Percentiles rank a stretch among this genome's conserved stretches.
Conservation (phyloP, 768 basidiomycete genomes). For the Suillus placidus region DNA sequence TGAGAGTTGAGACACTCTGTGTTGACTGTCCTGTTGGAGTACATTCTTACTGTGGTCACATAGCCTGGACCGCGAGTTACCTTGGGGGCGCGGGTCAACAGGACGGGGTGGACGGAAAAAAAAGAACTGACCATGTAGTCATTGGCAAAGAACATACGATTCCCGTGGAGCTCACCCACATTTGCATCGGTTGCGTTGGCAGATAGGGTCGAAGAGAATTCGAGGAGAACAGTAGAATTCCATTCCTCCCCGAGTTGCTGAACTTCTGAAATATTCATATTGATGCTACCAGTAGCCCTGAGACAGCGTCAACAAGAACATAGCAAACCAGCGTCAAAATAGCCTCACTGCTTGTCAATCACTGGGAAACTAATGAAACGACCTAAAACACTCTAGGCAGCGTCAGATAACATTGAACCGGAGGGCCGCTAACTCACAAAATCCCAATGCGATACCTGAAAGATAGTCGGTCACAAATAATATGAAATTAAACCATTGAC, state of each 20-base stretch:
- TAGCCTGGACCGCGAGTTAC: slow-evolving; percentile 64
- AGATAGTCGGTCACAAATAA: background rate
- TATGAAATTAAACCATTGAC: background rate
- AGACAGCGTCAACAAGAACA: slow-evolving; percentile 16
- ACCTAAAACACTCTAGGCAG: slow-evolving; percentile 57
- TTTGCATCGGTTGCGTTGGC: slow-evolving; percentile 48
- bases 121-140: slow-evolving; percentile 62
- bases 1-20: slow-evolving; percentile 68
- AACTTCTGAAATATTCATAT: slow-evolving; percentile 57
- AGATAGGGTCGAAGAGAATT: slow-evolving; percentile 44
- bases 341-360: slow-evolving; percentile 44
- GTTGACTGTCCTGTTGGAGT: slow-evolving; percentile 57
- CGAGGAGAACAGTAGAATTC: slow-evolving; percentile 43
- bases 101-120: background rate
- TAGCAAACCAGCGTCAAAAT: background rate
- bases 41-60: slow-evolving; percentile 65
- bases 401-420: slow-evolving; percentile 7
- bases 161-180: slow-evolving; percentile 54
- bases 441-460: slow-evolving; percentile 60
- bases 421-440: slow-evolving; percentile 48
- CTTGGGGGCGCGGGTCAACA: slow-evolving; percentile 32
- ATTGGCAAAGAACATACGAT: slow-evolving; percentile 65
- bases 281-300: slow-evolving; percentile 61
- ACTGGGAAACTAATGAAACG: slow-evolving; percentile 72
- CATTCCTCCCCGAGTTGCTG: slow-evolving; percentile 53